Base-by-base conservation (phyloP, 257 asterid genomes). In the Solanum tacnaense region DNA sequence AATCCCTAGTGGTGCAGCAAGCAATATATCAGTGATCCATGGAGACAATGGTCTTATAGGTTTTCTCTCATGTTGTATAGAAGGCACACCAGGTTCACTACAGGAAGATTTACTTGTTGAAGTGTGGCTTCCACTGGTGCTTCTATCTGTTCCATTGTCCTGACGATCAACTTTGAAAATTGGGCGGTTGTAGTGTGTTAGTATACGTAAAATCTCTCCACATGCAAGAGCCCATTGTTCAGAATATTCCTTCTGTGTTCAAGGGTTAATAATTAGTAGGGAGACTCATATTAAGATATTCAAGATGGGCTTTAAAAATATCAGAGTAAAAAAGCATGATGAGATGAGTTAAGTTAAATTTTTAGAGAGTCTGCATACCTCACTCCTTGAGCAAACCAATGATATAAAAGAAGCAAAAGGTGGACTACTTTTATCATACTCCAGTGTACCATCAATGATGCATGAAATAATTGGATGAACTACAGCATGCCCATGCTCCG, bases 151-250 rank as follows among this genome's bases (percentile, higher is more conserved):
- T 87, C 91, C 96, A 87, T 89, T 92, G 35, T 92, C 97, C 84
- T 91, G 93, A 56, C 90, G 92, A 87, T 95, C 99, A 92, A 88
- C 91, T 92, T 95, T 95, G 94, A 92, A 95, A 87, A 97, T 92
- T 9, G 99, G 99, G 89, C 99, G 95, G 93, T 97, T 96, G 87
- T 97, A 96, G 92, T 96, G 98, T 32, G 98, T 97, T 92, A 97
- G 91, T 87, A 97, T 94, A 90, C 99, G 90, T 92, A 97, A 92
- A 87, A 96, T 97, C 90, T 97, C 99, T 88, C 99, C 99, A 90
- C 99, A 97, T 88, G 98, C 99, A 88, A 97, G 96, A 87, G 99
- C 99, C 99, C 99, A 97, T 92, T 97, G 98, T 90, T 97, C 99
- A 65, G 99, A 96, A 89, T 96, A 95, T 87, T 91, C 99, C 38